Base-by-base conservation (phyloP, 2,329 filamentous ascomycete genomes). In the Metarhizium sp. region DNA sequence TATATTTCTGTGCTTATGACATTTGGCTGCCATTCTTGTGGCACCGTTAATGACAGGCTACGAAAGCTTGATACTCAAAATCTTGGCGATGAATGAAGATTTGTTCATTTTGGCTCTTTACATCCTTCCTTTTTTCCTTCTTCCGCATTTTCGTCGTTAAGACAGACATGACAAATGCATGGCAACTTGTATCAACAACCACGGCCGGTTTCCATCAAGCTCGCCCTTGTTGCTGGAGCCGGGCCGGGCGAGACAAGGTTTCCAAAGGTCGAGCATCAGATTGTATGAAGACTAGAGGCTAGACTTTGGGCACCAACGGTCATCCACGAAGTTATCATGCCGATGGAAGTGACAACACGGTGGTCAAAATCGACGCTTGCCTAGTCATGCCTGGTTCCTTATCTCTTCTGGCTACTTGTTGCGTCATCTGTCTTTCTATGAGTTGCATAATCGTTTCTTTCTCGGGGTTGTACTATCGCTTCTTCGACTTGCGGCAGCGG, bases 31-130 rank as follows among this genome's bases (percentile, higher is more conserved):
- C 45, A 30, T 16, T 16, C 52, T 43, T 50, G 52, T 55, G 52
- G 36, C 52, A 51, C 40, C 40, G 25, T 55, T 43, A 52, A 62
- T 62, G 62, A 62, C 60, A 46, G 14, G 8, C 25, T 32, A 50
- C 20, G 67, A 63, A 61, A 63, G 62, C 64, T 67, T 71, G 64
- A 73, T 73, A 72, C 69, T 68, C 67, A 63, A 54, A 66, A 65
- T 66, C 63, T 58, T 59, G 59, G 58, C 60, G 62, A 56, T 61
- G 54, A 55, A 60, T 59, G 59, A 62, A 55, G 59, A 62, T 60
- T 57, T 59, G 53, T 57, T 49, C 56, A 56, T 58, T 62, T 58
- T 48, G 45, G 32, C 30, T 40, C 46, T 43, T 42, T 32, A 6
- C 43, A 7, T 45, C n/a, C 29, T 49, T 4, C n/a, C 18, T 10